Evolutionary conservation across 306 rosid genomes (phyloP), one percentile per base, ranked within the genome.

Genomic region (Dryas drummondii): DNA sequence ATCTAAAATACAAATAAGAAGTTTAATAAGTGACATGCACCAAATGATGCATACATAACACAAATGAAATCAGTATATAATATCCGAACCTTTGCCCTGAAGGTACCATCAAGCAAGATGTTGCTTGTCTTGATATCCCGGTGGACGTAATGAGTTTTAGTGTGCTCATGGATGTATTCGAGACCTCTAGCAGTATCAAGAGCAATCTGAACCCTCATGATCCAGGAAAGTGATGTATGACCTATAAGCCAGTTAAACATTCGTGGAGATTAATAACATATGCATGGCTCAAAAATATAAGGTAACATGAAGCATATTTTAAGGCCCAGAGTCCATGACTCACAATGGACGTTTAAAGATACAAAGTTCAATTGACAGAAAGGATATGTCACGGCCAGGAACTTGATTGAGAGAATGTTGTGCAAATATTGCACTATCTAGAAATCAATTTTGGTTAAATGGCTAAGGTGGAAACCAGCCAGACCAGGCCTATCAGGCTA

Each of bases 71-170:
- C 49, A 61, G 40, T 67, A 48, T 26, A 37, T 68, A 54, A 44
- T 44, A 74, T n/a, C 55, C 12, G 4, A 78, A 91, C 99, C 93
- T 94, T 94, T 48, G 96, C 99, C 82, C 96, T 86, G 79, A 92
- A 92, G 76, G 91, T 77, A 76, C 88, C 87, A 80, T 92, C 99
- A 52, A 94, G 97, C 70, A 94, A 82, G 80, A 94, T 94, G 87
- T 94, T 94, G 91, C 97, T 94, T 53, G 99, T 92, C 86, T 94
- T 94, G 84, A 94, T 92, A 84, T 94, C 99, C 22, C 99, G 89
- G 80, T 94, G 99, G 46, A 94, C 99, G 73, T 94, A 94, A 81
- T 92, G 97, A 76, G 88, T 57, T 85, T 90, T 92, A 15, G 99
- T 92, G 86, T 94, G 99, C 84, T 94, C 99, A 2, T 94, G 99